Conservation (phyloP, 2,329 filamentous ascomycete genomes). For the Penicillium sp. region DNA sequence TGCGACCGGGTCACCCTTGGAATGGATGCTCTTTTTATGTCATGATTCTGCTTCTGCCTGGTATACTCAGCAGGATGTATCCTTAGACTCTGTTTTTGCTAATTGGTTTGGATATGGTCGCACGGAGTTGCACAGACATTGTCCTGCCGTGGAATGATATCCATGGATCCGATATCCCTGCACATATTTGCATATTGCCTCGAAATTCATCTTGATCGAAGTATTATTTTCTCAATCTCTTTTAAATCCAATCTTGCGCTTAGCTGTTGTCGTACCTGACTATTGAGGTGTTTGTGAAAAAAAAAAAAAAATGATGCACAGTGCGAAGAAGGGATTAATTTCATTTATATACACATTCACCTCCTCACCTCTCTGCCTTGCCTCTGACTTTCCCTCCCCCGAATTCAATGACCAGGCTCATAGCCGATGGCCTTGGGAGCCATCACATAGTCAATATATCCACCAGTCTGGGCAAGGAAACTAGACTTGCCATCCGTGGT, state of each 20-base stretch:
- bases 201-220: slow-evolving; percentile 10
- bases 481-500: slow-evolving; percentile 25
- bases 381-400: too few species aligned
- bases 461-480: slow-evolving; percentile 15
- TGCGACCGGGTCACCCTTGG: not conserved
- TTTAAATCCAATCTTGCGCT: not conserved
- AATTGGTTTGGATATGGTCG: slow-evolving; percentile 6
- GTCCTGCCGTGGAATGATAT: slow-evolving; percentile 18
- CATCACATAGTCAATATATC: slow-evolving; percentile 27
- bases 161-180: slow-evolving; percentile 11
- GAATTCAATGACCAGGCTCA: slow-evolving; percentile 12
- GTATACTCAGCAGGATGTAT: slow-evolving; percentile 17
- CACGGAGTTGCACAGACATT: slow-evolving; percentile 21
- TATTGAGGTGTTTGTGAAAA: not conserved
- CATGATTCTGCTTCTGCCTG: slow-evolving; percentile 8
- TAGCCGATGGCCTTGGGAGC: slow-evolving; percentile 28
- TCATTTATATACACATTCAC: not conserved
- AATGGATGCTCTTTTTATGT: not conserved
- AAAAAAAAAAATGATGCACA: not conserved
- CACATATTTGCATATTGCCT: slow-evolving; percentile 21
- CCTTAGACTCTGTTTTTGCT: slow-evolving; percentile 10
- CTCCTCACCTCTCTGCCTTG: not conserved
- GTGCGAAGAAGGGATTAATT: not conserved
- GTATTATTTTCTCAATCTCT: not conserved
- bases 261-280: not conserved